Conservation (phyloP, 805 yeast species). For the Starmerella ratchasimensis region DNA sequence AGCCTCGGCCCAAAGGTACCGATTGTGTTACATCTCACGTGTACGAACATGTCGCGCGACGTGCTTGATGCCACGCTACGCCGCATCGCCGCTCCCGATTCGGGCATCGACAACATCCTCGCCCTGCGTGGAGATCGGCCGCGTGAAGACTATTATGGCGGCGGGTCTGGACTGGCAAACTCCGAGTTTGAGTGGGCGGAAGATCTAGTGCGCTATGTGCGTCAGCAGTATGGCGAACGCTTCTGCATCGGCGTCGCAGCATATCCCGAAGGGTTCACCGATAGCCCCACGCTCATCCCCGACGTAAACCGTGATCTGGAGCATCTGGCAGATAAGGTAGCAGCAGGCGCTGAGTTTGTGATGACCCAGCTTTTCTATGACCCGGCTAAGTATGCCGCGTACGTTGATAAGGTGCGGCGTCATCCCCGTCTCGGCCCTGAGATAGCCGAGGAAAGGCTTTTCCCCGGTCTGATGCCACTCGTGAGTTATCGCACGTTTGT, state of each 20-base stretch:
- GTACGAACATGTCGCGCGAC: constrained; percentile 75
- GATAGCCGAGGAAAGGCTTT: constrained; percentile 60
- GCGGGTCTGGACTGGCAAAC: too few species aligned
- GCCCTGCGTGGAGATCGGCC: constrained; percentile 97
- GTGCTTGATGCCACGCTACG: constrained; percentile 68
- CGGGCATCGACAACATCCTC: constrained; percentile 77
- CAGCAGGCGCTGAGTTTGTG: constrained; percentile 91
- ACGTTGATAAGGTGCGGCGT: constrained; percentile 58
- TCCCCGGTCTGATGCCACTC: constrained; percentile 98
- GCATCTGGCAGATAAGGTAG: constrained; percentile 64
- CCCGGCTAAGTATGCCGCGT: constrained; percentile 56
- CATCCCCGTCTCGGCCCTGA: constrained; percentile 41
- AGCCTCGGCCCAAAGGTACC: constrained; percentile 54
- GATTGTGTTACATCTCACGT: constrained; percentile 86
- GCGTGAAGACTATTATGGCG: constrained; percentile 43
- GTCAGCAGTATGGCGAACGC: constrained; percentile 53
- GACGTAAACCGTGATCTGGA: constrained; percentile 59
- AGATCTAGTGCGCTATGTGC: constrained; percentile 72
- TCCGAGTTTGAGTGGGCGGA: constrained; percentile 38
- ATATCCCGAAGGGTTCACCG: constrained; percentile 95
- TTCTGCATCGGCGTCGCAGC: constrained; percentile 96
- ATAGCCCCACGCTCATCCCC: constrained; percentile 62
- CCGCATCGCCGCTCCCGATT: constrained; percentile 40
- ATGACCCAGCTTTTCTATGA: constrained; percentile 88
- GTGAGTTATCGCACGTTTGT: constrained; percentile 81